Evolutionary conservation across 805 yeast genomes (phyloP), one percentile per base, ranked within the genome.

Genomic region (Candida rishiriensis): DNA sequence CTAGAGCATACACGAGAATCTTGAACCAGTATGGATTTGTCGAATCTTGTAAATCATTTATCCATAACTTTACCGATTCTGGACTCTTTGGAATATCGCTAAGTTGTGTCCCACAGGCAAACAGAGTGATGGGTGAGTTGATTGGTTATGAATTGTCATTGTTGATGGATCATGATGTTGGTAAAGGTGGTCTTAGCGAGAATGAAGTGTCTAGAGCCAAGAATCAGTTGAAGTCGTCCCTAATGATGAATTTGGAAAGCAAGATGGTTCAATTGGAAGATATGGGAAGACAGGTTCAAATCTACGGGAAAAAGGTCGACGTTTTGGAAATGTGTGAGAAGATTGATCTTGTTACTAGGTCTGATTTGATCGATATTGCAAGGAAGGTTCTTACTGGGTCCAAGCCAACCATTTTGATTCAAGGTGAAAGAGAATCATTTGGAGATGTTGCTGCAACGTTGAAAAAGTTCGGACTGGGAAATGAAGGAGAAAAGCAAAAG

Each of bases 201-300:
- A 75, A 68, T 34, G 98, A 93, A 68, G 90, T 93, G 7, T 65
- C 73, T 46, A 76, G 99, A 52, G 97, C 98, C 16, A 93, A 93
- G 65, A 90, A 88, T 64, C 98, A 91, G 70, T 75, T 93, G 48
- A 81, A 87, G 36, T 82, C 93, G 3, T 85, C 96, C 8, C 70
- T 93, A 47, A 72, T 91, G 62, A 91, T 91, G 96, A 91, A 90
- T 57, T 74, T 90, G 38, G 99, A 93, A 64, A 83, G 93, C 51
- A 88, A 86, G 61, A 75, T 91, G 73, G 95, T 95, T n/a, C 90
- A 88, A 59, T 71, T 93, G 44, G 99, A 93, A 66, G 99, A 93
- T 58, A 73, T 90, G 66, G 98, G 98, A 12, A 80, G 98, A 64
- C 99, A 93, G 64, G 80, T 93, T 21, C 96, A 87, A 64, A 79